These are phyloP conservation scores for Russula earlei DNA, from an alignment of 768 basidiomycete species.

Conservation along the genomic window DNA sequence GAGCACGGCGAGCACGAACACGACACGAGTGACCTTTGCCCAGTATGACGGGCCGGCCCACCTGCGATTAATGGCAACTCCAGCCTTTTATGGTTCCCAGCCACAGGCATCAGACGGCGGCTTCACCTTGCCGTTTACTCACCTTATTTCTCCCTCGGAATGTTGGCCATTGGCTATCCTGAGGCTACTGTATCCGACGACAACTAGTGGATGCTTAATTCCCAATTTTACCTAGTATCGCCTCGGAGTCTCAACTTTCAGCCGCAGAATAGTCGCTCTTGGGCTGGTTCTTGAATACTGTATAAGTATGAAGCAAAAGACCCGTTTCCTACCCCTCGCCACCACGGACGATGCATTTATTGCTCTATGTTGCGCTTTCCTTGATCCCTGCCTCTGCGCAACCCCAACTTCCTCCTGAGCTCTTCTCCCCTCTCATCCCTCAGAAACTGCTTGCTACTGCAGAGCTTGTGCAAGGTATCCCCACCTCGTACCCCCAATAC, in stretches of 20 bases:
- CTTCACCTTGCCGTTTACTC: too few relatives aligned
- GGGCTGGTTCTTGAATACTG: too few relatives aligned
- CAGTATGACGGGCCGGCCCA: not conserved
- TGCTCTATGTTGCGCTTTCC: not conserved
- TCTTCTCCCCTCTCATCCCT: slow-evolving; percentile 51
- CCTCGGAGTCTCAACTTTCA: too few relatives aligned
- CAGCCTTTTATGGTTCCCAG: not conserved
- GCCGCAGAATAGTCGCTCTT: too few relatives aligned
- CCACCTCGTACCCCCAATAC: slow-evolving; percentile 49
- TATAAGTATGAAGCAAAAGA: not conserved
- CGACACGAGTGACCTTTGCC: not conserved
- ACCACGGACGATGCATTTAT: not conserved
- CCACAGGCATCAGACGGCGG: not conserved
- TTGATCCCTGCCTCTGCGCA: not conserved
- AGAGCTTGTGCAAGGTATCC: slow-evolving; percentile 31
- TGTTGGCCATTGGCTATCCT: too few relatives aligned
- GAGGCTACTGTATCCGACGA: too few relatives aligned
- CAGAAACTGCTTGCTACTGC: slow-evolving; percentile 52
- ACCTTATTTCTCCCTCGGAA: too few relatives aligned
- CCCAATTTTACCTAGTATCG: too few relatives aligned
- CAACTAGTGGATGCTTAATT: too few relatives aligned
- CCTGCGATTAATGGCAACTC: not conserved
- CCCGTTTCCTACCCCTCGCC: too few relatives aligned
- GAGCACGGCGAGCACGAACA: too few relatives aligned
- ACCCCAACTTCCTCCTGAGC: slow-evolving; percentile 32